Evolutionary conservation across 345 rosid genomes (phyloP).

Genomic region (Nephelium lappaceum): DNA sequence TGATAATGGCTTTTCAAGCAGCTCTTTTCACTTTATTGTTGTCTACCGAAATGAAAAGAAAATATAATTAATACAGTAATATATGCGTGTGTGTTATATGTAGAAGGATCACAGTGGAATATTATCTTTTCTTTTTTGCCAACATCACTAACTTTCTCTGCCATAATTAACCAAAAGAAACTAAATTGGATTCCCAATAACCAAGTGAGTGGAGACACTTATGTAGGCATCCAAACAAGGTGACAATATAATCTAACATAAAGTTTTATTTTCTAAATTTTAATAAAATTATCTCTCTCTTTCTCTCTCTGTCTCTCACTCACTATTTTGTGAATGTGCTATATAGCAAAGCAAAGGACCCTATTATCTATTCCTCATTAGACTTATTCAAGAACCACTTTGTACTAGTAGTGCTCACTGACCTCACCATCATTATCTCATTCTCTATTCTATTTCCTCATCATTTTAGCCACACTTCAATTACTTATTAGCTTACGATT

Average conservation of each 20-base stretch:
- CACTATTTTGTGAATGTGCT: slow-evolving; percentile 3
- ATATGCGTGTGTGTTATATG: background rate
- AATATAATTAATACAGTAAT: background rate
- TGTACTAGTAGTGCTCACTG: slow-evolving; percentile 33
- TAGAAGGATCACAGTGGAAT: slow-evolving; percentile 7
- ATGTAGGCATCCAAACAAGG: slow-evolving; percentile 20
- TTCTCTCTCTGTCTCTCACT: background rate
- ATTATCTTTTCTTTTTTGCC: background rate
- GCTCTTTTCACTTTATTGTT: slow-evolving; percentile 11
- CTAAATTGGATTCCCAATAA: slow-evolving; percentile 25
- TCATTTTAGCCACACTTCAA: slow-evolving; percentile 25
- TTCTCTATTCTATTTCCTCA: slow-evolving; percentile 30
- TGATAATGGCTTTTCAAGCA: slow-evolving; percentile 13
- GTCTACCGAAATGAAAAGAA: background rate
- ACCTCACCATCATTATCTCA: slow-evolving; percentile 46
- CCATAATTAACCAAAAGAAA: slow-evolving; percentile 27
- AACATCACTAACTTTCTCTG: slow-evolving; percentile 28
- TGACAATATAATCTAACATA: slow-evolving; percentile 21
- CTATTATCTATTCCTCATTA: background rate
- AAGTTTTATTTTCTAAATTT: slow-evolving; percentile 11
- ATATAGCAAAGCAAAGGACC: slow-evolving; percentile 31
- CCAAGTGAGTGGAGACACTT: slow-evolving; percentile 14
- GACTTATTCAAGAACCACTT: slow-evolving; percentile 19
- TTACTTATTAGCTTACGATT: slow-evolving; percentile 1
- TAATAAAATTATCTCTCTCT: background rate